Percentiles rank a stretch among this genome's conserved stretches.
Evolutionary conservation across 2,329 filamentous ascomycete genomes (phyloP).

Genomic region (Thielaviopsis cerberus): DNA sequence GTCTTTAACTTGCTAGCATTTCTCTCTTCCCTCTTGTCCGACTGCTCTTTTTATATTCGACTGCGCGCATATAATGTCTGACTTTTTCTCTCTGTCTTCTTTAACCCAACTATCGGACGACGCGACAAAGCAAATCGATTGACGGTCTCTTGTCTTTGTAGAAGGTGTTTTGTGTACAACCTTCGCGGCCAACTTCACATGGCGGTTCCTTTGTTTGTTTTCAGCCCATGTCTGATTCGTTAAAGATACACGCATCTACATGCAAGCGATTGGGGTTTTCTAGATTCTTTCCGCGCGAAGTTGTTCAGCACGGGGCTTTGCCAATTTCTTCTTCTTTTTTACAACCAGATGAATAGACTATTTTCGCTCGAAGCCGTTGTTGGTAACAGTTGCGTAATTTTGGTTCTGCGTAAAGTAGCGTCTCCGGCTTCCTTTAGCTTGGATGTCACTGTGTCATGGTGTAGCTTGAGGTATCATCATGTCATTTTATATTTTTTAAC

Average conservation of each 20-base stretch:
- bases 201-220: background rate
- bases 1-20: slow-evolving; percentile 2
- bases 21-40: background rate
- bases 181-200: background rate
- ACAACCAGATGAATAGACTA: background rate
- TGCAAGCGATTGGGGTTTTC: background rate
- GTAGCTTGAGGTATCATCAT: background rate
- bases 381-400: too few relatives aligned
- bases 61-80: background rate
- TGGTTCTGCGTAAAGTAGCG: background rate
- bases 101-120: background rate
- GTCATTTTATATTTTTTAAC: slow-evolving; percentile 6
- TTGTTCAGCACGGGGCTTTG: background rate
- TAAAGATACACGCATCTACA: background rate
- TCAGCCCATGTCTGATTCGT: background rate
- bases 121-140: background rate
- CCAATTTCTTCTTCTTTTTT: background rate
- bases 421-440: background rate
- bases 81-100: background rate
- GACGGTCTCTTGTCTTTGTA: background rate
- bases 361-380: background rate
- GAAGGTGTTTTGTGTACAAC: slow-evolving; percentile 4
- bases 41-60: background rate
- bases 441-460: background rate
- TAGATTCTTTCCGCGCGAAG: background rate